Evolutionary conservation across 768 basidiomycete genomes (phyloP), one percentile per base, ranked within the genome.

Genomic region (Lanmaoa rubissima): DNA sequence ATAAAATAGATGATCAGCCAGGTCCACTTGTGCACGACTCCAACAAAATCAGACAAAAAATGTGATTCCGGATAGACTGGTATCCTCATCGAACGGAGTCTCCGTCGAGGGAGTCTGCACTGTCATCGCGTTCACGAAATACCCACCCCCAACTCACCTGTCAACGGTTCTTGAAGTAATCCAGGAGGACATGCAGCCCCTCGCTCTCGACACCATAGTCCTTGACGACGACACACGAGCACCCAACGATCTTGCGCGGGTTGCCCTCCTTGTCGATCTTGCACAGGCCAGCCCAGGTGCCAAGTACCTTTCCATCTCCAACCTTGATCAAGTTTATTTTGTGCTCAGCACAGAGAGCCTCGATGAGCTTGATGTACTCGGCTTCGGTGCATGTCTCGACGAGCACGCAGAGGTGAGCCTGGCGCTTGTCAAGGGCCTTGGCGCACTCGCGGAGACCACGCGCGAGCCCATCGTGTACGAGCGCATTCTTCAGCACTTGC

Each of bases 251-350:
- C 82, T 98, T 98, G 74, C 96, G 83, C 47, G 96, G 90, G 79
- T 97, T 98, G 64, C 96, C 96, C 80, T 98, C 96, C 69, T 93
- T 87, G 80, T 99, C 96, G 75, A 98, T 95, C 84, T 99, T 99
- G 88, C 96, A 98, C 60, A 99, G 85, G 70, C 96, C 95, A 66
- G 93, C 94, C 96, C 96, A 98, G 65, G 90, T 92, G 36, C 96
- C 96, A 70, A 99, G 90, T 63, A 96, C 86, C 79, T 99, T 99
- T 70, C 93, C 90, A 75, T 98, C 96, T 67, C 92, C 92, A 64
- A 95, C 92, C 80, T 98, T 98, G 92, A 99, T 98, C 62, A 99
- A 80, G 82, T 94, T 94, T 80, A 98, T 98, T 78, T 95, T 96
- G 87, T 98, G 95, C 80, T 97, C 94, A 61, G 93, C 90, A 74